phyloP scores from a whole-genome alignment of 805 yeast genomes.

The Wickerhamomyces ciferrii region DNA sequence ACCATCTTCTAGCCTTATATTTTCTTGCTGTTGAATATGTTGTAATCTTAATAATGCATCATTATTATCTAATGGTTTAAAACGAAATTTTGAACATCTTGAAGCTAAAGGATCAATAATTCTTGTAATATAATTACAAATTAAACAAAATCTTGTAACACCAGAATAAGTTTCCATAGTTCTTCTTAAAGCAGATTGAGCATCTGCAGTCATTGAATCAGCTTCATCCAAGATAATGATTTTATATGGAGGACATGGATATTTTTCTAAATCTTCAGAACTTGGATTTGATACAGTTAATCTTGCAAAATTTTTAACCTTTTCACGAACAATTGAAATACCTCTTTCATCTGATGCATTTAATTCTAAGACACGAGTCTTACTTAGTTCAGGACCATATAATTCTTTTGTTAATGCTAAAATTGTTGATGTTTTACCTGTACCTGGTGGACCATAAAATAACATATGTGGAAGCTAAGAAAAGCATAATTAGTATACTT shows the following conservation, averaged over 20 bases:
- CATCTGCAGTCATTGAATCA: conserved; percentile 96
- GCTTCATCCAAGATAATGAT: conserved; percentile 92
- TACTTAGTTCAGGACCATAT: conserved; percentile 67
- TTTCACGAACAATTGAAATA: conserved; percentile 79
- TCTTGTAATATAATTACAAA: conserved; percentile 94
- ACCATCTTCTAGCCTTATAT: conserved; percentile 36
- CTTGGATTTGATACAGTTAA: conserved; percentile 78
- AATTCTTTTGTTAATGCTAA: conserved; percentile 76
- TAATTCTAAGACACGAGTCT: conserved; percentile 70
- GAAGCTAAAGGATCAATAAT: conserved; percentile 96
- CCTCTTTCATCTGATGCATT: conserved; percentile 94
- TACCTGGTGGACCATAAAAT: conserved; percentile 92
- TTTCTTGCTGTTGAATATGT: conserved; percentile 49
- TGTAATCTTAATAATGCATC: conserved; percentile 67
- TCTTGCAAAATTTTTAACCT: conserved; percentile 82
- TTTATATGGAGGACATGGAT: conserved; percentile 97
- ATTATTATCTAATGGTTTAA: conserved; percentile 65
- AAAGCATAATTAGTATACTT: not conserved
- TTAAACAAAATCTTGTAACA: conserved; percentile 88
- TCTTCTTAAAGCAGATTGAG: conserved; percentile 91
- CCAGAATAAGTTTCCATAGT: conserved; percentile 91
- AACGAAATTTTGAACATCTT: conserved; percentile 92
- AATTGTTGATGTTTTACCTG: conserved; percentile 88
- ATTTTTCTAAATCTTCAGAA: conserved; percentile 57
- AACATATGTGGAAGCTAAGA: conserved; percentile 73